Conservation (phyloP, 495 filamentous ascomycete species). For the Haplographium delicatum region DNA sequence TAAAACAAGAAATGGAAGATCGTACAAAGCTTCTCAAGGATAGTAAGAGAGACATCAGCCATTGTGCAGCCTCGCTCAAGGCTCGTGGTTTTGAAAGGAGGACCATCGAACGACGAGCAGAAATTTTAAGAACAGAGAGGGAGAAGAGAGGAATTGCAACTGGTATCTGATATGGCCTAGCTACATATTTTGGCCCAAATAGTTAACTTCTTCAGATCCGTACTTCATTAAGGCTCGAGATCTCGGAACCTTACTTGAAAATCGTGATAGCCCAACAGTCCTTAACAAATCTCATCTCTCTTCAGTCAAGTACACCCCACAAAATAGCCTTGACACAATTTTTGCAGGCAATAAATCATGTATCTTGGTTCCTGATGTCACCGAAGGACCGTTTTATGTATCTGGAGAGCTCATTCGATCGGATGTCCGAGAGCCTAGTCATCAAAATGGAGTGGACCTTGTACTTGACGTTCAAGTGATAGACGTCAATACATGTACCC, state of each 20-base stretch:
- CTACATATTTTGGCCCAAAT: background rate
- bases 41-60: constrained; percentile 32
- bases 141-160: constrained; percentile 25
- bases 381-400: constrained; percentile 47
- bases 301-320: constrained; percentile 23
- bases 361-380: constrained; percentile 43
- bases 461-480: constrained; percentile 51
- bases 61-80: constrained; percentile 35
- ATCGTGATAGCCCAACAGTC: constrained; percentile 28
- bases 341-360: constrained; percentile 45
- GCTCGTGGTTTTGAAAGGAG: constrained; percentile 33
- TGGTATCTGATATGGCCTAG: background rate
- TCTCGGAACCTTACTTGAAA: constrained; percentile 29
- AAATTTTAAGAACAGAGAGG: constrained; percentile 29
- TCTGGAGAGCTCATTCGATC: constrained; percentile 46
- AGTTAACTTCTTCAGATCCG: background rate
- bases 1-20: constrained; percentile 36
- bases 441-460: constrained; percentile 46
- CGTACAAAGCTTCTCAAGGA: constrained; percentile 34
- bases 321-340: constrained; percentile 26
- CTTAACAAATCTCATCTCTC: constrained; percentile 34
- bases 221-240: constrained; percentile 33
- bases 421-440: constrained; percentile 41
- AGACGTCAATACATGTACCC: constrained; percentile 51
- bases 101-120: constrained; percentile 33